Percentiles rank a stretch among this genome's conserved stretches.
These are phyloP conservation scores for Annulohypoxylon truncatum DNA, from an alignment of 2,329 filamentous ascomycete genomes.

Conservation along the genomic window DNA sequence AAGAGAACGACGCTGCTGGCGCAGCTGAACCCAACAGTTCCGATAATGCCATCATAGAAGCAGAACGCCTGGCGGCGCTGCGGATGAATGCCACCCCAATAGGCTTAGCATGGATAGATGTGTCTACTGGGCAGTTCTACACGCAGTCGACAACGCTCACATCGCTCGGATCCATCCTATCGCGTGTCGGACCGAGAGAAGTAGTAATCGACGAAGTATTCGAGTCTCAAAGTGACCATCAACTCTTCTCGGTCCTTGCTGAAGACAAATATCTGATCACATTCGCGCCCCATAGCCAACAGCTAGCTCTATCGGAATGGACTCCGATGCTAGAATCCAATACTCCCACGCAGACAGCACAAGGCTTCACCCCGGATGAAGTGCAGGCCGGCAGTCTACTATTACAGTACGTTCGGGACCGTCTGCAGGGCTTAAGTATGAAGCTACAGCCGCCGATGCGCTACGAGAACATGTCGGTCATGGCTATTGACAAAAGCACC, in stretches of 20 bases:
- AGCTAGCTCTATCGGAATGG: conserved; percentile 73
- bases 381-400: conserved; percentile 81
- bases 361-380: conserved; percentile 75
- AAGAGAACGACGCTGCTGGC: conserved; percentile 36
- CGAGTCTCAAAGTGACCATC: conserved; percentile 67
- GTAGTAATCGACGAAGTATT: conserved; percentile 79
- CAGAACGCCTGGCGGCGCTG: conserved; percentile 20
- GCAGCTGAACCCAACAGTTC: conserved; percentile 6
- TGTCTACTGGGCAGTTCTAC: conserved; percentile 94
- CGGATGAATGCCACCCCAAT: conserved; percentile 45
- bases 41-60: not conserved
- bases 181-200: conserved; percentile 85
- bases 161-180: conserved; percentile 81
- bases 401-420: conserved; percentile 84
- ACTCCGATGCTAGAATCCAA: conserved; percentile 79
- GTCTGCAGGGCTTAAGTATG: conserved; percentile 80
- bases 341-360: conserved; percentile 64
- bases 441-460: conserved; percentile 86
- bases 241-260: conserved; percentile 74
- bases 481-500: conserved; percentile 93
- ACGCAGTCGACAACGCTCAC: conserved; percentile 80
- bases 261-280: conserved; percentile 82
- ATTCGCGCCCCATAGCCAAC: conserved; percentile 67
- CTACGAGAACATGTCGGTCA: conserved; percentile 78
- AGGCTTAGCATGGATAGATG: conserved; percentile 91